Evolutionary conservation across 768 basidiomycete species (phyloP), one percentile per base, ranked within the genome.

Genomic region (Chiua virens): DNA sequence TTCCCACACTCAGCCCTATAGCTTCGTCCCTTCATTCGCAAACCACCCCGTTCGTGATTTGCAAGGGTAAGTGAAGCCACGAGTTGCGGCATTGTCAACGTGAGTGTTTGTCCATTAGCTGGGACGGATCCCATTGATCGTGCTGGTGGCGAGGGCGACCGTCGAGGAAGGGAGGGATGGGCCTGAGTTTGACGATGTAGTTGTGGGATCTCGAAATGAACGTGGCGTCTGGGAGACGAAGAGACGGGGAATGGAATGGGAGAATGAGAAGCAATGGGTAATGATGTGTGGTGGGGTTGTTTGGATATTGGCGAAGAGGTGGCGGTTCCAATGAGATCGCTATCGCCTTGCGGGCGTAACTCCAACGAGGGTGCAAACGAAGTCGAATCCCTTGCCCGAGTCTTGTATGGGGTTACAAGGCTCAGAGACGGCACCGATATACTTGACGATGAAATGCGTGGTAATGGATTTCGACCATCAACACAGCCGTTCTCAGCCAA

Each of bases 401-500:
- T 37, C 40, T 50, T 48, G 18, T 45, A 56, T 23, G 63, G 50
- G 23, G 48, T 40, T 14, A 52, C 40, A 18, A 63, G 56, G 42
- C 42, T 52, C 45, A 65, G 23, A n/a, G 62, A 59, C 14, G 65
- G 56, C 20, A 49, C 41, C 13, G 65, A 64, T 2, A 66, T 56
- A 21, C 56, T 58, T 20, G 65, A 63, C 8, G 56, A 55, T n/a
- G 57, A 61, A 48, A 59, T 61, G 8, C 54, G 54, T 28, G 59
- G 49, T 11, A 63, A 46, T 38, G 54, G 61, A 52, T 53, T 61
- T 34, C 54, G 53, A 8, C 64, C 61, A 23, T 68, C 65, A n/a
- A 32, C 45, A 50, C 66, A 68, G 10, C 74, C 72, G 47, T 66
- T 61, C 9, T 68, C 68, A 18, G 64, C 38, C 32, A 75, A 55